phyloP scores from a whole-genome alignment of 306 rosid genomes.

The Malus asiatica region DNA sequence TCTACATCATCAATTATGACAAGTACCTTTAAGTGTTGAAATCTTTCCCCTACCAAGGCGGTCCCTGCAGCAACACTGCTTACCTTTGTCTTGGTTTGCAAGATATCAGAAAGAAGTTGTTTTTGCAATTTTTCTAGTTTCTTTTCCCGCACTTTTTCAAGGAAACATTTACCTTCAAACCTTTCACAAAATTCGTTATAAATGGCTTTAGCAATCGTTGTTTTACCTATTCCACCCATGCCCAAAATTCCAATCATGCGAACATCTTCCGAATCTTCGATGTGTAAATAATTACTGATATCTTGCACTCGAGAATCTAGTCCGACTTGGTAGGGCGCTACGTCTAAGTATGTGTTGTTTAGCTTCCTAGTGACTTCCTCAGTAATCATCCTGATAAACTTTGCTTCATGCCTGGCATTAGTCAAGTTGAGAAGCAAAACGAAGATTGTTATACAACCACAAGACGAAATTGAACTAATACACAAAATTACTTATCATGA shows the following conservation, averaged over 20 bases:
- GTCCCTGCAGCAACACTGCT: not conserved
- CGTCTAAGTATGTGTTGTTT: not conserved
- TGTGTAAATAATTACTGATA: not conserved
- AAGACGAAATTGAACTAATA: too few species aligned
- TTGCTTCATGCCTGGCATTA: conserved; percentile 8
- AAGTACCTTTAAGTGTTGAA: not conserved
- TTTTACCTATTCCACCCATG: conserved; percentile 20
- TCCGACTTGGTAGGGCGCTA: not conserved
- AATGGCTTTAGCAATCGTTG: conserved; percentile 15
- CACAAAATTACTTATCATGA: too few species aligned
- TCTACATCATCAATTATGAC: conserved; percentile 10
- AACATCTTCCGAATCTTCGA: not conserved
- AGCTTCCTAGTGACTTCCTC: not conserved
- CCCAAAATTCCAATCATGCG: not conserved
- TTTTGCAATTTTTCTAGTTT: not conserved
- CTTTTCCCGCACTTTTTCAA: conserved; percentile 1
- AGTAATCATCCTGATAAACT: not conserved
- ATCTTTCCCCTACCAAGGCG: not conserved
- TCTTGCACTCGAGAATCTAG: not conserved
- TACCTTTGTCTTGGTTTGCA: not conserved
- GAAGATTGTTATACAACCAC: not conserved
- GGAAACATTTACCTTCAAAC: conserved; percentile 13
- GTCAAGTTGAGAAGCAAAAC: not conserved
- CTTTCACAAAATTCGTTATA: not conserved
- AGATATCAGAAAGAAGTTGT: conserved; percentile 10